phyloP scores from a whole-genome alignment of 129 eudicot genomes.

The Gnaphalium uliginosum region DNA sequence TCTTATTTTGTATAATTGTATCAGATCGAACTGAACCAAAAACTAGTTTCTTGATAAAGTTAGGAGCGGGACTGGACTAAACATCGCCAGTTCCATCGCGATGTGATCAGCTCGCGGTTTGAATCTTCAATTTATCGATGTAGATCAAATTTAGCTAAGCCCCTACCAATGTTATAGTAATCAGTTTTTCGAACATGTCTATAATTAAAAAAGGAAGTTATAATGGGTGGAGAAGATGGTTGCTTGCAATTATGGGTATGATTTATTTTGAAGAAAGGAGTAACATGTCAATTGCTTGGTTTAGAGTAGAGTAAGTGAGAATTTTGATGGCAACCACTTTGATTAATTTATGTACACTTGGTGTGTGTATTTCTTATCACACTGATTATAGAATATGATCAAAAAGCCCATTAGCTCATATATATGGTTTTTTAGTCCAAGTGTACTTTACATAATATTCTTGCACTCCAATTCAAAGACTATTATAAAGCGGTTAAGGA shows the following conservation, averaged over 20 bases:
- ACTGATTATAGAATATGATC: conserved; percentile 17
- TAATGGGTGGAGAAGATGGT: conserved; percentile 1
- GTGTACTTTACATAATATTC: too few relatives aligned
- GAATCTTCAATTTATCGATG: too few relatives aligned
- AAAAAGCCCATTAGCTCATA: not conserved
- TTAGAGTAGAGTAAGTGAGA: conserved; percentile 24
- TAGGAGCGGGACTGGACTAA: too few relatives aligned
- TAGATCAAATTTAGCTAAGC: too few relatives aligned
- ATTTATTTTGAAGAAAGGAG: conserved; percentile 18
- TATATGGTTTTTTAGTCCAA: not conserved
- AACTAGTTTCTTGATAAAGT: too few relatives aligned
- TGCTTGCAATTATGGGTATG: conserved; percentile 23
- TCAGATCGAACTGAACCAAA: too few relatives aligned
- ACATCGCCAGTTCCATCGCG: too few relatives aligned
- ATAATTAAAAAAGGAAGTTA: not conserved
- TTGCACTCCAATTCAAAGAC: not conserved
- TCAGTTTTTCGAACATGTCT: too few relatives aligned
- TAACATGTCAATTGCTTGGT: conserved; percentile 29
- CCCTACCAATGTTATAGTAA: not conserved
- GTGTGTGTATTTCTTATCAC: conserved; percentile 5
- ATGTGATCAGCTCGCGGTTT: too few relatives aligned
- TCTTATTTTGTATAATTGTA: too few relatives aligned
- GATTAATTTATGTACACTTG: conserved; percentile 30
- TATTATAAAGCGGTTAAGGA: too few relatives aligned
- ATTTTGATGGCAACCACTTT: conserved; percentile 21